Conservation (phyloP, 2,329 filamentous ascomycete genomes). For the Verticillium nonalfalfae region DNA sequence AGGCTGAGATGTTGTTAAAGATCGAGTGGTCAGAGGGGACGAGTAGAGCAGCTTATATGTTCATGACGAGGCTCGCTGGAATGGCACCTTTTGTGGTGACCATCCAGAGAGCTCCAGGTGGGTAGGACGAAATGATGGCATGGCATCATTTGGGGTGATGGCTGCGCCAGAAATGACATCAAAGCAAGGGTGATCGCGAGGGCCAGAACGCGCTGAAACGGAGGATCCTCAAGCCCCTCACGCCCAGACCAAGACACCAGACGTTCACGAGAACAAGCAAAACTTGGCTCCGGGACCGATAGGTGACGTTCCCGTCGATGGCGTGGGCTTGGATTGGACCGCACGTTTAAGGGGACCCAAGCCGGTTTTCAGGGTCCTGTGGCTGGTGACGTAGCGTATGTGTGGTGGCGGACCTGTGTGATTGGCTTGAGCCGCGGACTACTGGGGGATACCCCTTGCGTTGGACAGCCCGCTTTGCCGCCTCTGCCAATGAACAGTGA, state of each 20-base stretch:
- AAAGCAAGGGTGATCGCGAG: background rate
- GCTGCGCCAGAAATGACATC: background rate
- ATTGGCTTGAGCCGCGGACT: background rate
- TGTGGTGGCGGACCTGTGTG: no score
- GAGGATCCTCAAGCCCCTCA: background rate
- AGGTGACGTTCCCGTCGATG: background rate
- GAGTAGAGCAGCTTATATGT: conserved; percentile 7
- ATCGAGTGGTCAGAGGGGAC: conserved; percentile 1
- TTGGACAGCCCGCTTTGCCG: background rate
- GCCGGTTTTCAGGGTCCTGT: conserved; percentile 5
- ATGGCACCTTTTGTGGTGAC: background rate
- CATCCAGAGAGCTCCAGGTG: no score
- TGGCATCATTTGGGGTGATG: background rate
- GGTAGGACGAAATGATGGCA: background rate
- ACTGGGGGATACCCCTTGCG: background rate
- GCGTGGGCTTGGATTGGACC: background rate
- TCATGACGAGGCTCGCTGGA: background rate
- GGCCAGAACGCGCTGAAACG: background rate
- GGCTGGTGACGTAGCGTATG: conserved; percentile 3
- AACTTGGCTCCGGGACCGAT: background rate
- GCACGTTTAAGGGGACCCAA: background rate
- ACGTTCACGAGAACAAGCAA: background rate
- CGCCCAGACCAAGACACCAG: background rate
- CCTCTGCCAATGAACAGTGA: background rate
- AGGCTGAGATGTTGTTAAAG: background rate